A percentile compares a stretch with the other conserved stretches of the same genome.
These are phyloP conservation scores for Ailanthus altissimus DNA, from an alignment of 345 rosid genomes.

Conservation along the genomic window DNA sequence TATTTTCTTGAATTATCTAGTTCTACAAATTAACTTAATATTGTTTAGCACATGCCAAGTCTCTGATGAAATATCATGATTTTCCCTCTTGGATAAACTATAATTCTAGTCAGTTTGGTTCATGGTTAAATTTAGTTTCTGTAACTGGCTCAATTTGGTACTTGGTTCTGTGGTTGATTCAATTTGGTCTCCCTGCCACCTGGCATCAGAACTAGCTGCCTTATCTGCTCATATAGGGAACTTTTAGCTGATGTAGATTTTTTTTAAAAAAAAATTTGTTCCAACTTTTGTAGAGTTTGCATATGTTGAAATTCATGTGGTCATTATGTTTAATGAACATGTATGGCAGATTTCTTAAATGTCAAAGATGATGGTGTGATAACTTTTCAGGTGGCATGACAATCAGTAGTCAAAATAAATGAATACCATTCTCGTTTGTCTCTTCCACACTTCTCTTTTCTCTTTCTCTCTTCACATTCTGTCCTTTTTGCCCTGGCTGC, in stretches of 20 bases:
- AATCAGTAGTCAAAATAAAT: background rate
- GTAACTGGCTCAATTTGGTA: background rate
- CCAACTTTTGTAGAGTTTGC: background rate
- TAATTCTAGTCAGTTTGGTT: background rate
- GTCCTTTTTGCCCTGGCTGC: background rate
- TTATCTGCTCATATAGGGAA: background rate
- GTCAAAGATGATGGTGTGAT: background rate
- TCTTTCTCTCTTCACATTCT: background rate
- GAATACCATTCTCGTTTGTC: background rate
- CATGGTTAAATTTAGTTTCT: background rate
- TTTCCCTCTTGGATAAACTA: background rate
- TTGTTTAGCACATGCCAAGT: background rate
- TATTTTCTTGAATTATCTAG: conserved; percentile 9
- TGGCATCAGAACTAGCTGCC: background rate
- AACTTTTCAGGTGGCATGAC: background rate
- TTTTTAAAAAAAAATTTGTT: background rate
- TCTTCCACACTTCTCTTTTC: background rate
- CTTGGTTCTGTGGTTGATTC: background rate
- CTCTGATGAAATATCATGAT: background rate
- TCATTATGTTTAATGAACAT: background rate
- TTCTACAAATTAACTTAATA: background rate
- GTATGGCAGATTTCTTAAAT: background rate
- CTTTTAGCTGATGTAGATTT: background rate
- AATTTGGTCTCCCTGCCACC: background rate
- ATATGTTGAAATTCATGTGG: background rate